A percentile compares a stretch with the other conserved stretches of the same genome.
phyloP scores from a whole-genome alignment of 2,329 filamentous ascomycete species.

The Celoporthe dispersa region DNA sequence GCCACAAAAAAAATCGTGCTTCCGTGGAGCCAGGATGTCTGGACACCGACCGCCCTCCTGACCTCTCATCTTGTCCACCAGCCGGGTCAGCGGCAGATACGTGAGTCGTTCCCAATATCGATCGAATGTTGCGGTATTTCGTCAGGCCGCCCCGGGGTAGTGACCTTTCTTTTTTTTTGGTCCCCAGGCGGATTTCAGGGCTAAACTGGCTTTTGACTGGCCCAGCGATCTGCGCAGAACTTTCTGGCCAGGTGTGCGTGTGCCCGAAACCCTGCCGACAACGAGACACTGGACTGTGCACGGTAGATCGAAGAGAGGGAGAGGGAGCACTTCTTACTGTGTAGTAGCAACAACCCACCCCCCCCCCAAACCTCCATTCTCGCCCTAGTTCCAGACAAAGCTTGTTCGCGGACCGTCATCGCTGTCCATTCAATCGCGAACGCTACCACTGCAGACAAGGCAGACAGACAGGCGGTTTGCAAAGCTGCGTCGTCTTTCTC shows the following conservation, averaged over 20 bases:
- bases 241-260: neutral
- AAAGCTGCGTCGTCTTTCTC: conserved; percentile 4
- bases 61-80: neutral
- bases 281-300: neutral
- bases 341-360: no score
- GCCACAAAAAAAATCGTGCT: neutral
- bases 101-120: neutral
- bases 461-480: conserved; percentile 4
- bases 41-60: conserved; percentile 4
- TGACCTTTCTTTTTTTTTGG: neutral
- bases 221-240: neutral
- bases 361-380: neutral
- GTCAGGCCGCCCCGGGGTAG: neutral
- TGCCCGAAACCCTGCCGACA: neutral
- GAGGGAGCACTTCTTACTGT: no score
- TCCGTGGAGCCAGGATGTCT: neutral
- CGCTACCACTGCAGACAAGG: neutral
- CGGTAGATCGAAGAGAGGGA: neutral
- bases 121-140: neutral
- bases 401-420: conserved; percentile 10
- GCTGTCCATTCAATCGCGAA: neutral
- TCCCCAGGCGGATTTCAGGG: neutral
- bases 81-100: neutral
- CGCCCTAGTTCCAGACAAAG: neutral
- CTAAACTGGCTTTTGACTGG: neutral